Percentiles rank a stretch among this genome's conserved stretches.
These are phyloP conservation scores for Colletotrichum sp. DNA, from an alignment of 2,329 filamentous ascomycete species.

Conservation along the genomic window DNA sequence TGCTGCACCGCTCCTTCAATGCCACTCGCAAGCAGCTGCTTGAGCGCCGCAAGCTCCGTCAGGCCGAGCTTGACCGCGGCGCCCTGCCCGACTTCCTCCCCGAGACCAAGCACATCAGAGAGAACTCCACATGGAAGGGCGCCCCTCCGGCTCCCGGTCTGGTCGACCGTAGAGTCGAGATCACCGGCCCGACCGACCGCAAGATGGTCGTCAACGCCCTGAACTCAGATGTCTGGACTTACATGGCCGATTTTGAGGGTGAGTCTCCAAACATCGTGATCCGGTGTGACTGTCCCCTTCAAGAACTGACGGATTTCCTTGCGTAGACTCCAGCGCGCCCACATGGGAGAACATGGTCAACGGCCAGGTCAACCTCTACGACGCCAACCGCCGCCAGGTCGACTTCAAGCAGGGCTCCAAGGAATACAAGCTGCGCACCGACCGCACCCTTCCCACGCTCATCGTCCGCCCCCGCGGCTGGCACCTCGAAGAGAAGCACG, in stretches of 20 bases:
- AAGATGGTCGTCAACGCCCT: conserved; percentile 99
- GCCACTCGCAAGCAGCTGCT: conserved; percentile 85
- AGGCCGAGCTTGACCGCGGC: conserved; percentile 92
- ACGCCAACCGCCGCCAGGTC: conserved; percentile 90
- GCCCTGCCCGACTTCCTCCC: conserved; percentile 91
- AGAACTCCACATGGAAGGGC: conserved; percentile 92
- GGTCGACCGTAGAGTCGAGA: conserved; percentile 93
- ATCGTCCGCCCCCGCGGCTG: conserved; percentile 95
- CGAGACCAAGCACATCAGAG: conserved; percentile 93
- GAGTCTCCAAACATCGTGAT: conserved; percentile 15
- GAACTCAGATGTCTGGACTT: conserved; percentile 96
- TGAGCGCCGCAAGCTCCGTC: conserved; percentile 83
- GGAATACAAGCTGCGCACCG: conserved; percentile 96
- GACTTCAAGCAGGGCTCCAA: conserved; percentile 96
- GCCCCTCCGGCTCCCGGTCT: conserved; percentile 90
- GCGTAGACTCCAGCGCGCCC: conserved; percentile 85
- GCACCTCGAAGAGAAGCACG: conserved; percentile 98
- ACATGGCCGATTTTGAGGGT: conserved; percentile 99
- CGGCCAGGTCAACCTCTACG: conserved; percentile 96
- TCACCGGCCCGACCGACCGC: conserved; percentile 94
- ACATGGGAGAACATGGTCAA: conserved; percentile 99
- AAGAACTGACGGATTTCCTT: not conserved
- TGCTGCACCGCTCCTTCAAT: conserved; percentile 96
- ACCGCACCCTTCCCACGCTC: conserved; percentile 83
- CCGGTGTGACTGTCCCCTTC: not conserved